Conservation (phyloP, 1,284 basidiomycete species). For the Sporisorium graminicola region DNA sequence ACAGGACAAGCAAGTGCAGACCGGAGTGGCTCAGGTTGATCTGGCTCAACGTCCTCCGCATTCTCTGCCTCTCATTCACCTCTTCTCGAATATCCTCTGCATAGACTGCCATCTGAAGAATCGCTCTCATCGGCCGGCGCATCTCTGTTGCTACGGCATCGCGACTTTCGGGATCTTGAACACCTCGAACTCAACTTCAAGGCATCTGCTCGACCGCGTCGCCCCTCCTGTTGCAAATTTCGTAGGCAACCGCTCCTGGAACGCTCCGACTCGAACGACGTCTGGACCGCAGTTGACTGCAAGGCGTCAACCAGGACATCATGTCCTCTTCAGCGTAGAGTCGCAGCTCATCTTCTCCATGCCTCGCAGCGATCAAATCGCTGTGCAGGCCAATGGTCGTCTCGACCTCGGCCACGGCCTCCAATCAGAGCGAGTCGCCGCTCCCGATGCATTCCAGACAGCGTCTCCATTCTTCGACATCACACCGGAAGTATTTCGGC, state of each 20-base stretch:
- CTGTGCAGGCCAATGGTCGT: conserved; percentile 16
- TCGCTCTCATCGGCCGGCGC: background rate
- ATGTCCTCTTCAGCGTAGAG: conserved; percentile 6
- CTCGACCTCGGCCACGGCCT: background rate
- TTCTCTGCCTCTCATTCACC: background rate
- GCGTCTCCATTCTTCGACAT: conserved; percentile 10
- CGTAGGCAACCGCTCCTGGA: too few relatives aligned
- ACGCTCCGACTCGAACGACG: background rate
- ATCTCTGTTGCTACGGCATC: background rate
- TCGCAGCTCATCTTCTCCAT: background rate
- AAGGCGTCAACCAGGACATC: background rate
- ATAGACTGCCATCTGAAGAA: background rate
- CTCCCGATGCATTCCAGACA: background rate
- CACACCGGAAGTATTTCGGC: conserved; percentile 30
- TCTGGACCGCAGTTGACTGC: background rate
- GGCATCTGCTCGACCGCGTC: background rate
- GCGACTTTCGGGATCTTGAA: background rate
- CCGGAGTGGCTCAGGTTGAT: background rate
- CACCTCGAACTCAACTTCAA: background rate
- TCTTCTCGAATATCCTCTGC: background rate
- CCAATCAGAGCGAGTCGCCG: background rate
- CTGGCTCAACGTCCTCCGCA: background rate
- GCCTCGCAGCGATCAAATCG: conserved; percentile 8
- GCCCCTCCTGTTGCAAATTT: background rate
- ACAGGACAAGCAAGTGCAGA: background rate